phyloP scores from a whole-genome alignment of 345 rosid genomes.

The Populus euphratica region DNA sequence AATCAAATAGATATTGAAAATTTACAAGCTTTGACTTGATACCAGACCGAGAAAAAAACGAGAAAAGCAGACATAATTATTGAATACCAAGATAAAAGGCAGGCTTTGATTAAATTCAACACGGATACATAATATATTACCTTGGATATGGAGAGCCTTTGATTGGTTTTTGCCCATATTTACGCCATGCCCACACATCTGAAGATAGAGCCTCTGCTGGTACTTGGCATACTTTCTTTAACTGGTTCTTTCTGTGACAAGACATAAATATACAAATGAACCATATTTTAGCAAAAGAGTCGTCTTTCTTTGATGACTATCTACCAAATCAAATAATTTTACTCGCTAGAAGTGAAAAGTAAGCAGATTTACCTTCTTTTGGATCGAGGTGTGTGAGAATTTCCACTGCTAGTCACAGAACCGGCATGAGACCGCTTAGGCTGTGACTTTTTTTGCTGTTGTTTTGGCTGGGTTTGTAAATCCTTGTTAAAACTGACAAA shows the following conservation, averaged over 20 bases:
- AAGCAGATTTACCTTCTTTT: slow-evolving; percentile 62
- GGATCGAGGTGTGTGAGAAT: slow-evolving; percentile 59
- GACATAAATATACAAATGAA: background rate
- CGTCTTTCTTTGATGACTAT: background rate
- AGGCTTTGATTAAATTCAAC: background rate
- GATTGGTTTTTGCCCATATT: slow-evolving; percentile 99
- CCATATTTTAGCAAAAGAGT: slow-evolving; percentile 2
- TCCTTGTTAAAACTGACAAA: slow-evolving; percentile 26
- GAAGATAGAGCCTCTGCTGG: slow-evolving; percentile 84
- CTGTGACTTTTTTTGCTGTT: slow-evolving; percentile 28
- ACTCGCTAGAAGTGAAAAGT: background rate
- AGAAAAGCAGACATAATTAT: background rate
- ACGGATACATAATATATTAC: slow-evolving; percentile 24
- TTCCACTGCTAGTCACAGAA: slow-evolving; percentile 34
- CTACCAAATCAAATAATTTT: background rate
- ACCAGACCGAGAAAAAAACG: background rate
- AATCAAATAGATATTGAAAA: background rate
- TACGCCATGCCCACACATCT: slow-evolving; percentile 98
- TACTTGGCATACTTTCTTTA: slow-evolving; percentile 83
- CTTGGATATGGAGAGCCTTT: slow-evolving; percentile 98
- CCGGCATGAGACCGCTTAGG: slow-evolving; percentile 26
- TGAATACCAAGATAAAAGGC: background rate
- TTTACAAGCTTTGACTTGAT: background rate
- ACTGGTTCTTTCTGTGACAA: slow-evolving; percentile 69
- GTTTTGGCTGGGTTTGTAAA: slow-evolving; percentile 10